phyloP scores from a whole-genome alignment of 768 basidiomycete species.

The Tulasnella sp. region DNA sequence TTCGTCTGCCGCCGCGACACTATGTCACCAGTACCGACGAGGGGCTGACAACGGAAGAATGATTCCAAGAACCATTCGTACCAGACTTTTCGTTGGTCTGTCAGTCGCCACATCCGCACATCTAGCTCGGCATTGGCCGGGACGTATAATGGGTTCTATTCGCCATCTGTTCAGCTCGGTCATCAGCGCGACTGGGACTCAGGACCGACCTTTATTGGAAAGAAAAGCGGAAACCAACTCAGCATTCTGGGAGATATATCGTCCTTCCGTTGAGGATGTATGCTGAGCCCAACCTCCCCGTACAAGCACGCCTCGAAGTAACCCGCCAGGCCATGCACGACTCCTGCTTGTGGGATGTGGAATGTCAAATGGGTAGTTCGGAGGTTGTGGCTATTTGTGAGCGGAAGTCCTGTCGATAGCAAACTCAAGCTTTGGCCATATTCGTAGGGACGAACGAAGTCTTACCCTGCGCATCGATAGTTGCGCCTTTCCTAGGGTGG shows the following conservation, averaged over 20 bases:
- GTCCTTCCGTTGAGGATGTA: constrained; percentile 82
- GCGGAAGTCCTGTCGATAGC: constrained; percentile 51
- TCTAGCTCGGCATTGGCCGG: constrained; percentile 86
- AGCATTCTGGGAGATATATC: constrained; percentile 90
- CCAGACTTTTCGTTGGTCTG: constrained; percentile 84
- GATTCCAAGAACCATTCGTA: constrained; percentile 98
- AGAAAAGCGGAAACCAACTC: constrained; percentile 97
- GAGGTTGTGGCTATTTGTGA: constrained; percentile 94
- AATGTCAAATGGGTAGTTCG: constrained; percentile 77
- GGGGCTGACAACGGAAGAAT: constrained; percentile 57
- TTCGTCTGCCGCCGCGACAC: background rate
- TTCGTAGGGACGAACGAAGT: background rate
- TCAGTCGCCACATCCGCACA: constrained; percentile 88
- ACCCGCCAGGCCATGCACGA: constrained; percentile 87
- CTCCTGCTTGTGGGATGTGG: constrained; percentile 88
- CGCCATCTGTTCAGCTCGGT: background rate
- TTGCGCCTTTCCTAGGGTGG: constrained; percentile 74
- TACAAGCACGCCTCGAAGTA: constrained; percentile 96
- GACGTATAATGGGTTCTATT: constrained; percentile 82
- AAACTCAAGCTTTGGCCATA: background rate
- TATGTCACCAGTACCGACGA: background rate
- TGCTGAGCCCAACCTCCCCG: constrained; percentile 78
- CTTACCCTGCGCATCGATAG: constrained; percentile 57
- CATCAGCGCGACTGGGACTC: background rate
- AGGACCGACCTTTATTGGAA: constrained; percentile 72